Base-by-base conservation (phyloP, 1,284 basidiomycete species). In the Exobasidium rhododendri region DNA sequence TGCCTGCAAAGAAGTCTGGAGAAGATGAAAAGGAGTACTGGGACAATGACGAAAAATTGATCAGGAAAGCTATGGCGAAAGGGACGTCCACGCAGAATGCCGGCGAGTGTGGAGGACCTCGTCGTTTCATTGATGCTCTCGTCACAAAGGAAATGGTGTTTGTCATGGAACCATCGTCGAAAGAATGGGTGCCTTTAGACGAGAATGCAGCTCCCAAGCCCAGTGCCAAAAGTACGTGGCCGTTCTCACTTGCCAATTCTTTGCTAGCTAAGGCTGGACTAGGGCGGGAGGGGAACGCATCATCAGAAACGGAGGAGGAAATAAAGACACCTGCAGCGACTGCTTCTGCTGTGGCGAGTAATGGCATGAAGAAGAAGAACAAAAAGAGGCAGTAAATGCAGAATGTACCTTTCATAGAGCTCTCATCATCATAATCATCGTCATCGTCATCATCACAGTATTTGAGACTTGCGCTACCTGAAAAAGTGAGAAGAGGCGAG, bases 21-120 rank as follows among this genome's bases (percentile, higher is more conserved):
- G 53, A 32, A 6, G 70, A 71, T 4, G 66, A 77, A 45, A 7
- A 20, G 4, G 47, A 20, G 4, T 50, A 50, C 28, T 79, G 77
- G 77, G 71, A 78, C 31, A 62, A 49, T 1, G 67, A 74, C 52
- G 77, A 76, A 56, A 45, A 66, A 0, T 63, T 63, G 30, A 61
- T 73, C 7, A 65, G 74, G 28, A 50, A 61, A 7, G 57, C 64
- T 20, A 52, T 70, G 7, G 47, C 63, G 2, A 54, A 45, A 17
- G 61, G 59, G 10, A 52, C 61, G 11, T 45, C 63, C 4, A 14
- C 60, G 13, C 30, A 30, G 1, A 44, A 51, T 17, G 58, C 56
- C 17, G 65, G 32, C 32, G 53, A 58, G 40, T 24, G 49, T 31
- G 45, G 31, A n/a, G 43, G 59, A n/a, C 14, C 20, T 7, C 46